A percentile compares a stretch with the other conserved stretches of the same genome.
Evolutionary conservation across 2,329 filamentous ascomycete genomes (phyloP).

Genomic region (Alternaria sp.): DNA sequence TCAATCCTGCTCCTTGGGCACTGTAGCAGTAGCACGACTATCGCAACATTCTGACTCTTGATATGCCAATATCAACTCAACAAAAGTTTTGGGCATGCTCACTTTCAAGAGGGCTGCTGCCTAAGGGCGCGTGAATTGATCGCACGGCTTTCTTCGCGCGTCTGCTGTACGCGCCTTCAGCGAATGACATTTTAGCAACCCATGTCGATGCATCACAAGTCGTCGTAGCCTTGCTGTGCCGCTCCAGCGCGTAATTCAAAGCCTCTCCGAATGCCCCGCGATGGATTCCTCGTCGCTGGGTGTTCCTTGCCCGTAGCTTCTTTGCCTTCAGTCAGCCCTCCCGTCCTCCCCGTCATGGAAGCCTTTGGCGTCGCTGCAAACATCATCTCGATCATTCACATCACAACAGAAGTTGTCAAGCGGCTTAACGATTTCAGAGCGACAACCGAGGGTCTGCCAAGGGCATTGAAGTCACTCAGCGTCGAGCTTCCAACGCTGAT

Average conservation of each 20-base stretch:
- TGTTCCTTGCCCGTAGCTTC: background rate
- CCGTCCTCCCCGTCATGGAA: background rate
- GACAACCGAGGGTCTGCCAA: background rate
- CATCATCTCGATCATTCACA: constrained; percentile 22
- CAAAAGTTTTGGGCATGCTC: background rate
- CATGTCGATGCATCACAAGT: background rate
- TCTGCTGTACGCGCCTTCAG: background rate
- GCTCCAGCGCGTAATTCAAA: background rate
- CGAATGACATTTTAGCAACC: background rate
- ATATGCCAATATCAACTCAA: background rate
- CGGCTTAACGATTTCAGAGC: background rate
- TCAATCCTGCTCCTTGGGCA: background rate
- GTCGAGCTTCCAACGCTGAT: background rate
- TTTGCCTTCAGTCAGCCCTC: background rate
- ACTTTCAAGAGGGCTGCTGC: background rate
- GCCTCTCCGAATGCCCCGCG: background rate
- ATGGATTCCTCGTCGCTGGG: background rate
- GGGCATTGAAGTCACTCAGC: background rate
- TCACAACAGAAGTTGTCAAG: background rate
- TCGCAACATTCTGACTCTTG: background rate
- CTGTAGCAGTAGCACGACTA: background rate
- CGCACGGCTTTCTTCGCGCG: background rate
- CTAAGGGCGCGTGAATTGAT: background rate
- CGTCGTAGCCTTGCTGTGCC: constrained; percentile 16
- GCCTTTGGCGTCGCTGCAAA: constrained; percentile 12